These are phyloP conservation scores for Parathielavia appendiculata DNA, from an alignment of 495 filamentous ascomycete genomes.

Conservation along the genomic window DNA sequence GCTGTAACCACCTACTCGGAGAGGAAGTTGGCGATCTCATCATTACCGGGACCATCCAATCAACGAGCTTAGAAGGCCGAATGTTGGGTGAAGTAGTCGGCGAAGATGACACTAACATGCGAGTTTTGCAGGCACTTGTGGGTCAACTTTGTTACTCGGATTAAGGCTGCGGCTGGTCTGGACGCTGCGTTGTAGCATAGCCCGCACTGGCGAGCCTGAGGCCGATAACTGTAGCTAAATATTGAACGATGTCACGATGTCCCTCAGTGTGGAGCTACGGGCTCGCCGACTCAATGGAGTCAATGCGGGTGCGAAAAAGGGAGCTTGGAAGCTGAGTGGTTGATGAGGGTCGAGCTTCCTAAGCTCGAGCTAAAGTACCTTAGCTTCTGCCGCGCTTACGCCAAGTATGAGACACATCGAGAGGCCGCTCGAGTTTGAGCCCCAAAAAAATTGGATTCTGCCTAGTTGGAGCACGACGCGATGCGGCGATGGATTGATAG, in stretches of 20 bases:
- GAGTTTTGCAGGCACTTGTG: neutral
- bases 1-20: neutral
- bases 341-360: neutral
- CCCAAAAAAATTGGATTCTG: no score
- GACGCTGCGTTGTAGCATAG: neutral
- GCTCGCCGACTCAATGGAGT: neutral
- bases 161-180: neutral
- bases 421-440: no score
- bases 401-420: neutral
- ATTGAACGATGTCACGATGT: neutral
- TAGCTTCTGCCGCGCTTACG: neutral
- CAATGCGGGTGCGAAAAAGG: neutral
- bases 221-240: neutral
- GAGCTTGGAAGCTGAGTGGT: neutral
- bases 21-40: neutral
- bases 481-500: no score
- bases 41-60: neutral
- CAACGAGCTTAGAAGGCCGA: no score
- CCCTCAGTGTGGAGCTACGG: neutral
- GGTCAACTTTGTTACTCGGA: constrained; percentile 3
- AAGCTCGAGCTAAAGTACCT: no score
- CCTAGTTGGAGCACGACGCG: neutral
- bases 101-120: neutral
- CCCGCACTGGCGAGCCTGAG: neutral
- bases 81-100: no score